phyloP scores from a whole-genome alignment of 768 basidiomycete genomes.

The Dentipellis fragilis region DNA sequence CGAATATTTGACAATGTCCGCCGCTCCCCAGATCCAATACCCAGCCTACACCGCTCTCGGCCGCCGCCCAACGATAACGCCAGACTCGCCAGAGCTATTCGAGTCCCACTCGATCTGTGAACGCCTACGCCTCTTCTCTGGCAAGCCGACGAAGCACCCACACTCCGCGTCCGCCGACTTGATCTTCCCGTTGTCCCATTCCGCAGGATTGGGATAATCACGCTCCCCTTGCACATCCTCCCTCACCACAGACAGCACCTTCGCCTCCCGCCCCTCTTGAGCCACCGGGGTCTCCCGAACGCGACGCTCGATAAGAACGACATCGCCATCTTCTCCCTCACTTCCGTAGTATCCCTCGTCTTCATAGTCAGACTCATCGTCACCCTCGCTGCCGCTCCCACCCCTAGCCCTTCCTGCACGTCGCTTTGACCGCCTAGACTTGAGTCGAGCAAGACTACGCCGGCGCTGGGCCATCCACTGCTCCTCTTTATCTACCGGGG shows the following conservation, averaged over 20 bases:
- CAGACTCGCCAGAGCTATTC: slow-evolving; percentile 12
- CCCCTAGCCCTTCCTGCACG: neutral
- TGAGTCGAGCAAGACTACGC: neutral
- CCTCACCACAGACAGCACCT: slow-evolving; percentile 12
- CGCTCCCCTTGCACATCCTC: slow-evolving; percentile 5
- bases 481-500: slow-evolving; percentile 5
- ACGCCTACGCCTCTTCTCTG: slow-evolving; percentile 2
- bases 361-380: neutral
- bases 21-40: neutral
- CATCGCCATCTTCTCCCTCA: neutral
- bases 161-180: neutral
- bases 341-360: neutral
- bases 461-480: neutral
- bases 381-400: neutral
- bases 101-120: slow-evolving; percentile 8
- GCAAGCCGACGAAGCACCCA: slow-evolving; percentile 2
- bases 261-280: slow-evolving; percentile 4
- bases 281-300: neutral
- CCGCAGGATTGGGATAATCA: no score
- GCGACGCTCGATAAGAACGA: neutral
- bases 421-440: neutral
- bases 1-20: no score
- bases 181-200: neutral
- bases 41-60: neutral
- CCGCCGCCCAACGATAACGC: slow-evolving; percentile 5